A percentile compares a stretch with the other conserved stretches of the same genome.
Conservation (phyloP, 1,284 basidiomycete species). For the Takashimella tepidaria region DNA sequence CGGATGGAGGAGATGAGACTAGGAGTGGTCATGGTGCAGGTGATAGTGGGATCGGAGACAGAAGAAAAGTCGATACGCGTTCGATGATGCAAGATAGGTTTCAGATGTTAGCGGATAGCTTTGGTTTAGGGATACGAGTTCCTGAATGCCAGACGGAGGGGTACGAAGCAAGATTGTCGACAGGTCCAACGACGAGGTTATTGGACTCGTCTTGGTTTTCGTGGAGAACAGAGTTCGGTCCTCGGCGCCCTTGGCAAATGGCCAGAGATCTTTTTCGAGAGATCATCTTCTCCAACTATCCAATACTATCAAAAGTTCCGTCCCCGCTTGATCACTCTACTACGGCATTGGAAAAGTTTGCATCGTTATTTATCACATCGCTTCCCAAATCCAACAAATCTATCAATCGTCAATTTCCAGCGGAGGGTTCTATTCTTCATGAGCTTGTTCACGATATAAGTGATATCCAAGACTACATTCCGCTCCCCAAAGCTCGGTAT, state of each 20-base stretch:
- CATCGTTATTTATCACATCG: slow-evolving; percentile 15
- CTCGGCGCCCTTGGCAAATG: slow-evolving; percentile 24
- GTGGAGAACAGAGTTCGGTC: slow-evolving; percentile 19
- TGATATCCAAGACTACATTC: slow-evolving; percentile 3
- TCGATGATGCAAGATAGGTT: slow-evolving; percentile 20
- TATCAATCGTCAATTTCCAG: background rate
- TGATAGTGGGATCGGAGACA: slow-evolving; percentile 8
- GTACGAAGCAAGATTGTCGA: slow-evolving; percentile 16
- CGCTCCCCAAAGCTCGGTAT: slow-evolving; percentile 19
- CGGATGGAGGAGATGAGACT: too few species aligned
- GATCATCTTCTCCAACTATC: slow-evolving; percentile 38
- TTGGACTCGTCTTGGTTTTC: slow-evolving; percentile 16
- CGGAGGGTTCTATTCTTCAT: background rate
- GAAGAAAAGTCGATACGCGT: slow-evolving; percentile 1
- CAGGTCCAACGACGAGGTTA: slow-evolving; percentile 13
- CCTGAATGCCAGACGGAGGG: slow-evolving; percentile 1
- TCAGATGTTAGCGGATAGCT: slow-evolving; percentile 22
- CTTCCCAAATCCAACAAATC: background rate
- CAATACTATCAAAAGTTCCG: slow-evolving; percentile 18
- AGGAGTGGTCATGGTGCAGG: too few species aligned
- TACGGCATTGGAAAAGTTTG: slow-evolving; percentile 11
- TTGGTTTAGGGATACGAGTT: slow-evolving; percentile 1
- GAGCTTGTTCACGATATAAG: too few species aligned
- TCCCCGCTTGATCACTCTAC: slow-evolving; percentile 28
- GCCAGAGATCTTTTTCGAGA: slow-evolving; percentile 29